Evolutionary conservation across 148 eudicot species (phyloP).

Genomic region (Bassia scoparia): DNA sequence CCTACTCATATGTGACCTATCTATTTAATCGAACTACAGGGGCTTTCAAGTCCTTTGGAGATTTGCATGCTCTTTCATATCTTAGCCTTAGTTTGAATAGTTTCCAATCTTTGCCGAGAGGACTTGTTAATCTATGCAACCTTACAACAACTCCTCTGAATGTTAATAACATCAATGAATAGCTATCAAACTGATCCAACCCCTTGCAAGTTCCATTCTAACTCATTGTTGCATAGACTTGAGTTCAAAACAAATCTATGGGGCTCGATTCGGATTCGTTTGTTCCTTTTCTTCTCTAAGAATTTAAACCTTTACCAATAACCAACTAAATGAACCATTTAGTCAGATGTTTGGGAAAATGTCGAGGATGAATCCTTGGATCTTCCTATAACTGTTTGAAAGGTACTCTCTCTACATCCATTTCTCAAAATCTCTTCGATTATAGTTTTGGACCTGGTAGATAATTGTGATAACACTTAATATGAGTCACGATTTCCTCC

Average conservation of each 20-base stretch:
- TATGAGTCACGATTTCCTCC: neutral
- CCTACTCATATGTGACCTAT: too few relatives aligned
- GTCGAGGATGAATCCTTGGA: neutral
- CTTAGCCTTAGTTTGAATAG: neutral
- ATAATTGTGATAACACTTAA: neutral
- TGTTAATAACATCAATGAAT: neutral
- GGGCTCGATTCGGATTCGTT: constrained; percentile 23
- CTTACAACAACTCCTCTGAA: constrained; percentile 3
- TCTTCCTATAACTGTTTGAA: neutral
- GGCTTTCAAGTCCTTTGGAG: too few relatives aligned
- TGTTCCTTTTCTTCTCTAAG: constrained; percentile 17
- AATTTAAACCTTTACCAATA: neutral
- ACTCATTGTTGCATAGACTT: constrained; percentile 12
- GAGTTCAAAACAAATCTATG: constrained; percentile 15
- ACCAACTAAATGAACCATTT: neutral
- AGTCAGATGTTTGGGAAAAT: neutral
- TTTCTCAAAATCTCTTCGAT: neutral
- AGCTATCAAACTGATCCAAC: constrained; percentile 3
- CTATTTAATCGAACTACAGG: too few relatives aligned
- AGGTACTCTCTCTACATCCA: neutral
- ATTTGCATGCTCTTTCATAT: constrained; percentile 8
- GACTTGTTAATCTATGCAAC: neutral
- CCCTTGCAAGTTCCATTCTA: neutral
- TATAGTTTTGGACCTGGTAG: neutral
- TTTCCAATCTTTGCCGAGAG: neutral